Evolutionary conservation across 345 rosid genomes (phyloP).

Genomic region (Noccaea bulbosa): DNA sequence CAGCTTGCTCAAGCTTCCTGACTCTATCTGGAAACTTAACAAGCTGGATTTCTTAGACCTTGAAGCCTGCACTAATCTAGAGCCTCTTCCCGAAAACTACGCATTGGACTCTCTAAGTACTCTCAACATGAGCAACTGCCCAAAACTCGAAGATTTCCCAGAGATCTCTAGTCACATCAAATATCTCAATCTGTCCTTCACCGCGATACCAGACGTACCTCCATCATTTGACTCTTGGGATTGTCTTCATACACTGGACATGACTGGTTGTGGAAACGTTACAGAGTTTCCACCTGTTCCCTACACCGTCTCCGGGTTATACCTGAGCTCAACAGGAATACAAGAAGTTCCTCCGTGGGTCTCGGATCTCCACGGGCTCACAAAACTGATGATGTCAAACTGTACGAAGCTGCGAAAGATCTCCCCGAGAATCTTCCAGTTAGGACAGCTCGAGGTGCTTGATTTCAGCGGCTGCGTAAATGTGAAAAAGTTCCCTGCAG

Average conservation of each 20-base stretch:
- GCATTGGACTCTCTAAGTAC: not conserved
- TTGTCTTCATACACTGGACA: not conserved
- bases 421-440: constrained; percentile 6
- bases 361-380: not conserved
- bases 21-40: constrained; percentile 5
- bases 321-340: not conserved
- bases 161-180: constrained; percentile 16
- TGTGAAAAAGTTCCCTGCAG: not conserved
- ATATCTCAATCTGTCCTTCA: not conserved
- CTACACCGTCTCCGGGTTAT: not conserved
- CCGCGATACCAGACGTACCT: constrained; percentile 23
- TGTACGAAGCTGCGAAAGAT: not conserved
- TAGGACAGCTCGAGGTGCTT: not conserved
- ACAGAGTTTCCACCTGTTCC: constrained; percentile 24
- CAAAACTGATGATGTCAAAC: not conserved
- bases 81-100: constrained; percentile 1
- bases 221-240: not conserved
- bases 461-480: not conserved
- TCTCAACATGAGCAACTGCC: constrained; percentile 20
- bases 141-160: constrained; percentile 2
- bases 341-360: constrained; percentile 17
- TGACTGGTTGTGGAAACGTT: not conserved
- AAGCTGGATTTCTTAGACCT: constrained; percentile 6
- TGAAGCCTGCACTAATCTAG: constrained; percentile 15
- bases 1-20: constrained; percentile 21